Conservation (phyloP, 768 basidiomycete species). For the Tulasnella sp. region DNA sequence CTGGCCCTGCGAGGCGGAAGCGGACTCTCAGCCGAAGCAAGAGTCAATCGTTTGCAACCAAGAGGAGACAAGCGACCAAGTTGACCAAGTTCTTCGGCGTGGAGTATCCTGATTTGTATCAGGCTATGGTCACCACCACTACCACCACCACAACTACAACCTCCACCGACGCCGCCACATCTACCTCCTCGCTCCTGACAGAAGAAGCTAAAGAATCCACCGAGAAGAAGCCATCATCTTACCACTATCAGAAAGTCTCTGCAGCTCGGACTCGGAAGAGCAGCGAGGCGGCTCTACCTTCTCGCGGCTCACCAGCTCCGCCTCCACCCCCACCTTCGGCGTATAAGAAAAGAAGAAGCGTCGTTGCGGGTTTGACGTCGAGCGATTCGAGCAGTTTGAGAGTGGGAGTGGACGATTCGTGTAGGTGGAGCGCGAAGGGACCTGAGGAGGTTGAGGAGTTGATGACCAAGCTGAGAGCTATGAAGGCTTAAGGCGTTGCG, state of each 20-base stretch:
- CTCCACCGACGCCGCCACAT: not conserved
- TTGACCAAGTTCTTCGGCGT: constrained; percentile 11
- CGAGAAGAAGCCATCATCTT: too few species aligned
- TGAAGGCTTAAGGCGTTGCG: not conserved
- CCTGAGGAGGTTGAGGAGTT: not conserved
- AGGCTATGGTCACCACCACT: not conserved
- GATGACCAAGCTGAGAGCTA: not conserved
- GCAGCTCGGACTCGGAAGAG: not conserved
- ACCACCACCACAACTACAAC: not conserved
- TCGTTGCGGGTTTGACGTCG: not conserved
- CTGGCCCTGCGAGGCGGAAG: not conserved
- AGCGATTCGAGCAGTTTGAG: not conserved
- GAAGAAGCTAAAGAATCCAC: not conserved
- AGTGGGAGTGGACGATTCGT: not conserved
- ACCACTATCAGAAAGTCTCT: not conserved
- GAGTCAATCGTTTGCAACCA: not conserved
- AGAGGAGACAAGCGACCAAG: constrained; percentile 2
- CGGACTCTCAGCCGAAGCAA: not conserved
- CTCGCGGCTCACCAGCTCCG: not conserved
- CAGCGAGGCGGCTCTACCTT: not conserved
- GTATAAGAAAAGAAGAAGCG: not conserved
- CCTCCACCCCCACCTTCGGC: not conserved
- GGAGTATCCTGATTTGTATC: constrained; percentile 12
- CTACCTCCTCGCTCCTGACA: not conserved
- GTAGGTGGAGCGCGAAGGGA: not conserved